A percentile compares a stretch with the other conserved stretches of the same genome.
phyloP scores from a whole-genome alignment of 202 grass and related monocot genomes.

The Panicum hallii region DNA sequence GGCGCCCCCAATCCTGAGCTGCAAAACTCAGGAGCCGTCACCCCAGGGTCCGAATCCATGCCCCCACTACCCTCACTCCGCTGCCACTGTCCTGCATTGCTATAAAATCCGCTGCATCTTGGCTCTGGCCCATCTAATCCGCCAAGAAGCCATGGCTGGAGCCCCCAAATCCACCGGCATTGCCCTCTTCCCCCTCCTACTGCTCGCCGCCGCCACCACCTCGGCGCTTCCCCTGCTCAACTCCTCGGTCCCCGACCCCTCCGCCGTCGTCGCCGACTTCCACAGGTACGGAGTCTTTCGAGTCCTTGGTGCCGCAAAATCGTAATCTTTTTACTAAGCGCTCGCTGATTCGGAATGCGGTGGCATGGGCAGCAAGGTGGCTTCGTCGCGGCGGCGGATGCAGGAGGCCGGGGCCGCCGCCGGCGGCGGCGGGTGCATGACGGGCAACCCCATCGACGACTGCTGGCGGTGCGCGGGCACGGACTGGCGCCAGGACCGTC shows the following conservation, averaged over 20 bases:
- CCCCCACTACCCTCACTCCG: conserved; percentile 35
- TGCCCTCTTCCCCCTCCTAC: conserved; percentile 40
- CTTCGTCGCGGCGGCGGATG: conserved; percentile 66
- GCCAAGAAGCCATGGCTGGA: conserved; percentile 43
- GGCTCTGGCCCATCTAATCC: conserved; percentile 34
- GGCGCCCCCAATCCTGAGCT: conserved; percentile 43
- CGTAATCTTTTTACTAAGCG: not conserved
- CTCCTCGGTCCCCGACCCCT: conserved; percentile 72
- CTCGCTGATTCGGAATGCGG: not conserved
- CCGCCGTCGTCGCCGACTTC: conserved; percentile 71
- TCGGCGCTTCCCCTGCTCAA: conserved; percentile 57
- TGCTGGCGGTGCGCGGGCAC: conserved; percentile 85
- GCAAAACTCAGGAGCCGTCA: conserved; percentile 38
- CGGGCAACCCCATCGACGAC: conserved; percentile 90
- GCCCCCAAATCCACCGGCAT: conserved; percentile 40
- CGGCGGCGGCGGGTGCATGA: conserved; percentile 55
- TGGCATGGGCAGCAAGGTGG: conserved; percentile 55
- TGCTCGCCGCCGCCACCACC: conserved; percentile 26
- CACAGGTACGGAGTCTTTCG: conserved; percentile 56
- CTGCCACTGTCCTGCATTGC: conserved; percentile 43
- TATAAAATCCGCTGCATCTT: conserved; percentile 50
- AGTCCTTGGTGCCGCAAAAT: not conserved
- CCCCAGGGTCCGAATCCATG: conserved; percentile 33
- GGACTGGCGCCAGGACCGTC: conserved; percentile 81
- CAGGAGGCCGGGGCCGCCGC: conserved; percentile 41